Percentiles rank a stretch among this genome's conserved stretches.
phyloP scores from a whole-genome alignment of 352 stramenopile genomes.

The Phytopythium aichiense region DNA sequence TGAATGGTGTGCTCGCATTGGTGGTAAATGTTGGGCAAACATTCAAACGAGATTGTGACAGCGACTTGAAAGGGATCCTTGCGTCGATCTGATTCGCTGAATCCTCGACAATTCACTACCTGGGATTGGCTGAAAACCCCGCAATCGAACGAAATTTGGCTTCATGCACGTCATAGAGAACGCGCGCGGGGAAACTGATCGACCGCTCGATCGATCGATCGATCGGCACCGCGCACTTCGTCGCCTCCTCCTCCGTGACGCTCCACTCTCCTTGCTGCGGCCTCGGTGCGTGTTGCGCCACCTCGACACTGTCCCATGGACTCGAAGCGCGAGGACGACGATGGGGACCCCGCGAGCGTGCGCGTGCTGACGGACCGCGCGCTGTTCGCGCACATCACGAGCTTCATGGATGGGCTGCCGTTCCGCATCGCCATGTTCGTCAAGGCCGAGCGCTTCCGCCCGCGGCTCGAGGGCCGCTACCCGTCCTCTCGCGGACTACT shows the following conservation, averaged over 20 bases:
- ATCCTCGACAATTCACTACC: no score
- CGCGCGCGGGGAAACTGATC: no score
- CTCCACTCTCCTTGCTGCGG: neutral
- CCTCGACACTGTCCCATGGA: neutral
- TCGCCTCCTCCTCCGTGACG: no score
- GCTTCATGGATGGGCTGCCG: slow-evolving; percentile 29
- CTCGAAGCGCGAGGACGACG: neutral
- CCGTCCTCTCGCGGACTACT: slow-evolving; percentile 15
- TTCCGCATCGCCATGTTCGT: slow-evolving; percentile 17
- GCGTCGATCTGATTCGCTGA: no score
- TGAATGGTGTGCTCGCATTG: neutral
- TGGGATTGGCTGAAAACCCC: no score
- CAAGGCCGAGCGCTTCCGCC: slow-evolving; percentile 14
- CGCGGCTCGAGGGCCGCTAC: slow-evolving; percentile 22
- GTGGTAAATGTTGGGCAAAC: neutral
- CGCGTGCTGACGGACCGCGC: slow-evolving; percentile 18
- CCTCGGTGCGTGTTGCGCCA: neutral
- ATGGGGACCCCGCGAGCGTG: slow-evolving; percentile 9
- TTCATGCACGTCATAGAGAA: no score
- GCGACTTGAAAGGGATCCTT: no score
- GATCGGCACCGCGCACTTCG: no score
- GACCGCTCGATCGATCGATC: no score
- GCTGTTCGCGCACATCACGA: slow-evolving; percentile 16
- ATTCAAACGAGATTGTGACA: no score
- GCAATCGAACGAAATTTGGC: no score